These are phyloP conservation scores for Leptodermis oblonga DNA, from an alignment of 257 asterid genomes.

Conservation along the genomic window DNA sequence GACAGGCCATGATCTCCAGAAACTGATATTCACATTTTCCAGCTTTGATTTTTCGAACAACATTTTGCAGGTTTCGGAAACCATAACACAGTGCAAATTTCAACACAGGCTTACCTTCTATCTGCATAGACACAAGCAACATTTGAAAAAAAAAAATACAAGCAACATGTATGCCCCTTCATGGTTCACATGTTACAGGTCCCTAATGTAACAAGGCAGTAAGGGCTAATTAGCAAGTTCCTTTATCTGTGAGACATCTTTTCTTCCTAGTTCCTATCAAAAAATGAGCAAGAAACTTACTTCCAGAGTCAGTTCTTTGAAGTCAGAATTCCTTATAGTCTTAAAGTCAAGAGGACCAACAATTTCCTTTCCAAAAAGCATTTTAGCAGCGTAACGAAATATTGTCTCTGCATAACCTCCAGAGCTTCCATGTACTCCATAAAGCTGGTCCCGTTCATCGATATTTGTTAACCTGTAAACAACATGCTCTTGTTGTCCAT, in stretches of 20 bases:
- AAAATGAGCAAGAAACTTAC: constrained; percentile 40
- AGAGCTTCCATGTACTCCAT: constrained; percentile 82
- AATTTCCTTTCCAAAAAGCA: constrained; percentile 57
- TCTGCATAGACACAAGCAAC: constrained; percentile 40
- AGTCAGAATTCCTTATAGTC: constrained; percentile 78
- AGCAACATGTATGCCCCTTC: too few species aligned
- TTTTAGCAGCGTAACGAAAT: constrained; percentile 73
- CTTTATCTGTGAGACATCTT: constrained; percentile 7
- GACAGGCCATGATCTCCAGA: constrained; percentile 99
- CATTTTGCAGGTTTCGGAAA: constrained; percentile 84
- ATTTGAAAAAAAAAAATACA: too few species aligned
- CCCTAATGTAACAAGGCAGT: not conserved
- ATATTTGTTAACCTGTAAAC: constrained; percentile 62
- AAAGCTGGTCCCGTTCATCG: constrained; percentile 60
- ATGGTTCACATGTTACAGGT: too few species aligned
- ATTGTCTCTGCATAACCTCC: constrained; percentile 95
- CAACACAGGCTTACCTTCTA: constrained; percentile 65
- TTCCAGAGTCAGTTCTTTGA: constrained; percentile 79
- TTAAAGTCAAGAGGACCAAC: constrained; percentile 69
- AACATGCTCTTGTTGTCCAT: constrained; percentile 15
- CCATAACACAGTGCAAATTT: constrained; percentile 95
- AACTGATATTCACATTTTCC: constrained; percentile 88
- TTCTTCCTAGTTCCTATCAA: not conserved
- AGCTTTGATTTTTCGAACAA: constrained; percentile 78
- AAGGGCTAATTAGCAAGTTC: not conserved